Evolutionary conservation across 2,329 filamentous ascomycete genomes (phyloP).

Genomic region (Capronia coronata): DNA sequence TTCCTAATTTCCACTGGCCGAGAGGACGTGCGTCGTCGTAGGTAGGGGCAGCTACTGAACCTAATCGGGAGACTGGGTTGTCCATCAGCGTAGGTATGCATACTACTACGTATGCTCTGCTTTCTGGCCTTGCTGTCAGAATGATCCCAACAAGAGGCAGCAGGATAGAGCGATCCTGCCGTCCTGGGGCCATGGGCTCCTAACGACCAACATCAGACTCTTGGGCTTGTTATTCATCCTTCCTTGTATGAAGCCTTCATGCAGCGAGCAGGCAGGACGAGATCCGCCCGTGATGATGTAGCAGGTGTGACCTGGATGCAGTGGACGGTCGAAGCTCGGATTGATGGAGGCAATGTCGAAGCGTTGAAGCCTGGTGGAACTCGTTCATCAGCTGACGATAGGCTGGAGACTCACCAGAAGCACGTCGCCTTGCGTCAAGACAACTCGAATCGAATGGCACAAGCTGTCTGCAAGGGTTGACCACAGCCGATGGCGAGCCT

Average conservation of each 20-base stretch:
- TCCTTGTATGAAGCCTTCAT: no score
- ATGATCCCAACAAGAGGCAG: not conserved
- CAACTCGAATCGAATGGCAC: slow-evolving; percentile 9
- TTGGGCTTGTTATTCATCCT: no score
- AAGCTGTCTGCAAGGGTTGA: not conserved
- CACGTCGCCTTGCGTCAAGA: slow-evolving; percentile 7
- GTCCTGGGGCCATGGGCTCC: not conserved
- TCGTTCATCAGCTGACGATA: not conserved
- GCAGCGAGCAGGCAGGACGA: no score
- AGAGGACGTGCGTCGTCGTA: not conserved
- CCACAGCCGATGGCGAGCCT: slow-evolving; percentile 4
- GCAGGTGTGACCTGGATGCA: not conserved
- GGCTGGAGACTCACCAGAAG: not conserved
- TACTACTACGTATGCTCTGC: no score
- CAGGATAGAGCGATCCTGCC: not conserved
- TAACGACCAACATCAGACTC: no score
- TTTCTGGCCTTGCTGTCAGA: not conserved
- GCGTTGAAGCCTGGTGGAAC: not conserved
- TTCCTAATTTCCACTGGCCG: not conserved
- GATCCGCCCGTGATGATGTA: not conserved
- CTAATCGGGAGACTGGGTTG: not conserved
- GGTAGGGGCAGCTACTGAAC: not conserved
- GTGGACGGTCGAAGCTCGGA: slow-evolving; percentile 15
- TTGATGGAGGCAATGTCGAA: slow-evolving; percentile 8
- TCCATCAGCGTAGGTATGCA: no score